These are phyloP conservation scores for Nicotiana otophora DNA, from an alignment of 257 asterid genomes.

Conservation along the genomic window DNA sequence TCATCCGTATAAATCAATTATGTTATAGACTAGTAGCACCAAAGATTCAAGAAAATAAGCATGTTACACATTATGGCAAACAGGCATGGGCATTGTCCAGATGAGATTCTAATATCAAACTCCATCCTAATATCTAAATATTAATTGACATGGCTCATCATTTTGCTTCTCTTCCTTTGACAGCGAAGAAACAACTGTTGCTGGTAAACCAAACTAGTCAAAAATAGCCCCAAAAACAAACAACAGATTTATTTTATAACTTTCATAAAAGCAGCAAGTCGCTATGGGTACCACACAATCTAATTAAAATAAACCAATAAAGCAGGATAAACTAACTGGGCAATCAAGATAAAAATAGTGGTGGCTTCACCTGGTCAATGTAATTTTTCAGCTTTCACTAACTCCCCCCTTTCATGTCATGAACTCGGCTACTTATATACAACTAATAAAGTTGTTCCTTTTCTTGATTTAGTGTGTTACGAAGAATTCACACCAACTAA, in stretches of 20 bases:
- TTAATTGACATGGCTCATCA: not conserved
- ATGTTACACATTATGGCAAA: not conserved
- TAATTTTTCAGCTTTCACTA: not conserved
- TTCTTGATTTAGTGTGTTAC: too few relatives aligned
- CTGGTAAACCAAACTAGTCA: not conserved
- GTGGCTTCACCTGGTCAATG: not conserved
- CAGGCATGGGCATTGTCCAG: not conserved
- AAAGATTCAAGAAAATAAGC: too few relatives aligned
- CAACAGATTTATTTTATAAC: not conserved
- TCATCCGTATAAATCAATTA: too few relatives aligned
- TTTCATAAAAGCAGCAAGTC: not conserved
- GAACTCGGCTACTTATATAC: too few relatives aligned
- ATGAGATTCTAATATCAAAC: not conserved
- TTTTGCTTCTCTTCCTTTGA: not conserved
- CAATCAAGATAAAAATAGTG: not conserved
- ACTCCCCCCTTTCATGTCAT: too few relatives aligned
- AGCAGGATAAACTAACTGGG: not conserved
- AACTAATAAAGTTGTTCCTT: too few relatives aligned
- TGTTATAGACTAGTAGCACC: too few relatives aligned
- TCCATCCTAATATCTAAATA: not conserved
- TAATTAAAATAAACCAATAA: not conserved
- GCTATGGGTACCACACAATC: not conserved
- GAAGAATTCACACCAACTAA: not conserved
- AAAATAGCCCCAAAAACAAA: not conserved
- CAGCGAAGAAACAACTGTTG: not conserved